Evolutionary conservation across 768 basidiomycete species (phyloP).

Genomic region (Termitomyces bulborhizus): DNA sequence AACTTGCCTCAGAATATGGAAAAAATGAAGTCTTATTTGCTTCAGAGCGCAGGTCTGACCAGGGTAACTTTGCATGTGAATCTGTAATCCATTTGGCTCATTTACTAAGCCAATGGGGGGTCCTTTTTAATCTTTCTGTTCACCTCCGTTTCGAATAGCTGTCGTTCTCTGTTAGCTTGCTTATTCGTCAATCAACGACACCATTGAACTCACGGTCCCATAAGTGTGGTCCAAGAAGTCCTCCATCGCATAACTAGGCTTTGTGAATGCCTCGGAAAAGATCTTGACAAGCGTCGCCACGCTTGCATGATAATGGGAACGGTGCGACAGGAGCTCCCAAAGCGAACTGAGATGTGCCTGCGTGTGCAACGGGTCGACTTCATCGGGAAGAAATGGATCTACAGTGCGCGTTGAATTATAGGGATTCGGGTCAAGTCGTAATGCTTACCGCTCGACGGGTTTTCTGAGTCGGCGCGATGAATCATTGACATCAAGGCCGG

Average conservation of each 20-base stretch:
- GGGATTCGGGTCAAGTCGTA: neutral
- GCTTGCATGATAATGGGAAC: constrained; percentile 76
- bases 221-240: constrained; percentile 97
- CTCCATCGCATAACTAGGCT: constrained; percentile 83
- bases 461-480: constrained; percentile 49
- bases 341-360: constrained; percentile 81
- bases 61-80: no score
- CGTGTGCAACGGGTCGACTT: constrained; percentile 70
- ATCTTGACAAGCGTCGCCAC: constrained; percentile 87
- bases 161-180: neutral
- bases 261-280: constrained; percentile 91
- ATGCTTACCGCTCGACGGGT: constrained; percentile 27
- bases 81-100: no score
- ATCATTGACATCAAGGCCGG: constrained; percentile 92
- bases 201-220: constrained; percentile 50
- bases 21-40: no score
- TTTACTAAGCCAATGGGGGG: constrained; percentile 34
- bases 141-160: constrained; percentile 86
- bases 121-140: constrained; percentile 78
- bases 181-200: neutral
- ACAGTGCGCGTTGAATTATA: neutral
- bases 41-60: no score
- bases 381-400: constrained; percentile 65
- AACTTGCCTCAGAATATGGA: no score
- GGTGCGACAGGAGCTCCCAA: constrained; percentile 86